Evolutionary conservation across 2,329 filamentous ascomycete genomes (phyloP), one percentile per base, ranked within the genome.

Genomic region (Trichoderma sp.): DNA sequence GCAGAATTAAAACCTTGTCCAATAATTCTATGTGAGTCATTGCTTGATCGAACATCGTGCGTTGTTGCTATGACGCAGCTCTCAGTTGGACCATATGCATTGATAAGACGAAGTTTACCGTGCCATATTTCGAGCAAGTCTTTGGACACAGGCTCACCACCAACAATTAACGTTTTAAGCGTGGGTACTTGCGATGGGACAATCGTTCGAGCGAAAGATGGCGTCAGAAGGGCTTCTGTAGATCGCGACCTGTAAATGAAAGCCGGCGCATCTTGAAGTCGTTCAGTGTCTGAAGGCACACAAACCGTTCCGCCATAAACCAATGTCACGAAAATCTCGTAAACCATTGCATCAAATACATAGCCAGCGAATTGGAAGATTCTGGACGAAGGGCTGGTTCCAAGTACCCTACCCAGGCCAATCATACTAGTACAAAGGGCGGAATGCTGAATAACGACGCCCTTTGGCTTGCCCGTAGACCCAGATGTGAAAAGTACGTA

Each of bases 1-100:
- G 63, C 65, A 28, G 70, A 73, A 8, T 72, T 70, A 9, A 70
- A 32, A 1, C 39, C 50, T 6, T 39, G 43, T n/a, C 73, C 74
- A 20, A 73, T 70, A 17, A 59, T 74, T 17, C 26, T 55, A 8
- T 61, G 12, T 5, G 61, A 47, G 12, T 62, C 34, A 4, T 34
- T 43, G 3, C 39, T 36, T n/a, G 62, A 57, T 9, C 17, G 34
- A 8, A 69, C n/a, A n/a, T 61, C 57, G 32, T 72, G 58, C 2
- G 11, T 26, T 39, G 61, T 34, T 12, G 36, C 67, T 23, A 57
- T 58, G 23, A 84, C 79, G 53, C 80, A 79, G 53, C 77, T 77
- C 76, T 84, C 83, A 5, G 82, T 81, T 23, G 83, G 83, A 0
- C 83, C 83, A 72, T 83, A 85, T 0, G 77, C 80, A 76, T 83